Evolutionary conservation across 306 rosid species (phyloP).

Genomic region (Lathyrus tuberosus): DNA sequence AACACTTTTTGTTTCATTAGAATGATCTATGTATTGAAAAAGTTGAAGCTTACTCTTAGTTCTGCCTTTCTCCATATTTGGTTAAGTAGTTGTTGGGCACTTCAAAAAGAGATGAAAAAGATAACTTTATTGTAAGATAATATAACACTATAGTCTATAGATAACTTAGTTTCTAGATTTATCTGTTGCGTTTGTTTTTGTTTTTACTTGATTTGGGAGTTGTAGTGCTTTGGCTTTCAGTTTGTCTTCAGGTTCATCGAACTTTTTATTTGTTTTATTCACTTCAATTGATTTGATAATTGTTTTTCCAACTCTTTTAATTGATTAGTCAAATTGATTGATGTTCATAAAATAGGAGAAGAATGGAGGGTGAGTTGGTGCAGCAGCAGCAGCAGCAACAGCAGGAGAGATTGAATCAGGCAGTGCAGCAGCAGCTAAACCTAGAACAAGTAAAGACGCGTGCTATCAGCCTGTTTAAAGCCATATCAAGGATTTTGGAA

Average conservation of each 20-base stretch:
- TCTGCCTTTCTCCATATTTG: background rate
- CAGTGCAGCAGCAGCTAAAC: constrained; percentile 83
- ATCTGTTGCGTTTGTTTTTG: background rate
- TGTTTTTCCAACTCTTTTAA: background rate
- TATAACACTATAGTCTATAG: background rate
- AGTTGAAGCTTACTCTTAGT: background rate
- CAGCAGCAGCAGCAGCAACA: constrained; percentile 25
- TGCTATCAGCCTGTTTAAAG: constrained; percentile 76
- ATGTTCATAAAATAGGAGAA: background rate
- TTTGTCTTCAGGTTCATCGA: constrained; percentile 32
- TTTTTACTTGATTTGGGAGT: constrained; percentile 9
- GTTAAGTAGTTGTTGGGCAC: background rate
- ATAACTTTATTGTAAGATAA: background rate
- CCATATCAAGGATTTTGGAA: constrained; percentile 81
- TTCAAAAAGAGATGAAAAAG: background rate
- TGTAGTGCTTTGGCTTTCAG: constrained; percentile 52
- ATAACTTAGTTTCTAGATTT: background rate
- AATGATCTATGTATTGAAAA: no score
- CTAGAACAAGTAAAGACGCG: constrained; percentile 78
- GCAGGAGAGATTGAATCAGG: constrained; percentile 77
- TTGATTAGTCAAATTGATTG: constrained; percentile 1
- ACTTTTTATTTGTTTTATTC: constrained; percentile 29
- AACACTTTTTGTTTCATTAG: no score
- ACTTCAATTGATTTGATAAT: constrained; percentile 8
- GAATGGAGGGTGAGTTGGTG: constrained; percentile 57